Conservation (phyloP, 73 alveolate genomes). For the Paramecium sonneborni region DNA sequence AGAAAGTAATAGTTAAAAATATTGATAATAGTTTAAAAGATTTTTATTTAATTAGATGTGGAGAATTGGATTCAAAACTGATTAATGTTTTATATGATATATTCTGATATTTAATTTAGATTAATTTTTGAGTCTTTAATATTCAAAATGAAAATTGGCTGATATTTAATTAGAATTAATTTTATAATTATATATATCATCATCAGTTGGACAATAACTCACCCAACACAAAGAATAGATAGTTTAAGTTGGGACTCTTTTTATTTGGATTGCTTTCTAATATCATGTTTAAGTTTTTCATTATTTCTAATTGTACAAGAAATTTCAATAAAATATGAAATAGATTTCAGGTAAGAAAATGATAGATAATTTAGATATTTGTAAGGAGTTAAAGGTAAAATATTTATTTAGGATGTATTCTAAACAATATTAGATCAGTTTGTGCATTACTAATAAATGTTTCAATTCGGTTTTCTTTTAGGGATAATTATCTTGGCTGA, state of each 20-base stretch:
- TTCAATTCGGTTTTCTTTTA: neutral
- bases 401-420: neutral
- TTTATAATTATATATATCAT: neutral
- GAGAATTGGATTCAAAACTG: neutral
- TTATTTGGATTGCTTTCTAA: slow-evolving; percentile 1
- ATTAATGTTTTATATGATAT: neutral
- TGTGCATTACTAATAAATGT: neutral
- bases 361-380: neutral
- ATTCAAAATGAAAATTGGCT: neutral
- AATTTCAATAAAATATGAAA: neutral
- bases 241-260: neutral
- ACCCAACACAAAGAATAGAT: neutral
- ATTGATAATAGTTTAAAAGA: neutral
- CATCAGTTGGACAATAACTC: neutral
- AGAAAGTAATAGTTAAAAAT: neutral
- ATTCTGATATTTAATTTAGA: neutral
- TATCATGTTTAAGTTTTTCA: slow-evolving; percentile 49
- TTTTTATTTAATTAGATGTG: neutral
- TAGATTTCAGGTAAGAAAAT: neutral
- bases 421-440: neutral
- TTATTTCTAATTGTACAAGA: slow-evolving; percentile 6
- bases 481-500: neutral
- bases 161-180: neutral
- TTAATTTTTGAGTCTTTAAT: neutral
- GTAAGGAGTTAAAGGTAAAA: neutral